phyloP scores from a whole-genome alignment of 805 yeast genomes.

The Nakazawaea populi region DNA sequence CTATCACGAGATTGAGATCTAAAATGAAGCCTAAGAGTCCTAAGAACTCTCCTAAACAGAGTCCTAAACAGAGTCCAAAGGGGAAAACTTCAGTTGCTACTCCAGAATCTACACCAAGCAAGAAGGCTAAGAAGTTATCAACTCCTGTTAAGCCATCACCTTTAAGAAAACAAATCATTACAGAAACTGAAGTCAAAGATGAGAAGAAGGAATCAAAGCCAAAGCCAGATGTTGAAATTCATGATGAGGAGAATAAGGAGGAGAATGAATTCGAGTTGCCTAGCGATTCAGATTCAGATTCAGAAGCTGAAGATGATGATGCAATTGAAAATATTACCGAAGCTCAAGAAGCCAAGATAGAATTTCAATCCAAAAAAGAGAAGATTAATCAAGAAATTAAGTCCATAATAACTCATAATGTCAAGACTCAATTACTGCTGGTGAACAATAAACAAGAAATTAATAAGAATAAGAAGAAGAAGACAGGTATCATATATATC shows the following conservation, averaged over 20 bases:
- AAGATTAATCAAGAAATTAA: slow-evolving; percentile 16
- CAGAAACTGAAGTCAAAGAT: slow-evolving; percentile 14
- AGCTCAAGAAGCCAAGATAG: slow-evolving; percentile 1
- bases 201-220: neutral
- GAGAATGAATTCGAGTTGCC: slow-evolving; percentile 10
- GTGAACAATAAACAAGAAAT: slow-evolving; percentile 17
- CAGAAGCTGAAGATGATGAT: slow-evolving; percentile 3
- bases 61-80: neutral
- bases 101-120: neutral
- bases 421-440: slow-evolving; percentile 15
- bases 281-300: slow-evolving; percentile 9
- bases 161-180: slow-evolving; percentile 9
- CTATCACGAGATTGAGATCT: slow-evolving; percentile 8
- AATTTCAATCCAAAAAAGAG: slow-evolving; percentile 1
- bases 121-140: neutral
- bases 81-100: neutral
- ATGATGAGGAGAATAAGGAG: neutral
- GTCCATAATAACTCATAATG: slow-evolving; percentile 15
- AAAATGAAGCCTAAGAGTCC: slow-evolving; percentile 6
- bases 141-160: slow-evolving; percentile 1
- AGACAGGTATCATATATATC: slow-evolving; percentile 72
- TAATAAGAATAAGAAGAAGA: slow-evolving; percentile 16
- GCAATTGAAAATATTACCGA: neutral
- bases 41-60: slow-evolving; percentile 7
- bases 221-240: neutral